A percentile compares a stretch with the other conserved stretches of the same genome.
phyloP scores from a whole-genome alignment of 306 rosid species.

The Heteromeles arbutifolia region DNA sequence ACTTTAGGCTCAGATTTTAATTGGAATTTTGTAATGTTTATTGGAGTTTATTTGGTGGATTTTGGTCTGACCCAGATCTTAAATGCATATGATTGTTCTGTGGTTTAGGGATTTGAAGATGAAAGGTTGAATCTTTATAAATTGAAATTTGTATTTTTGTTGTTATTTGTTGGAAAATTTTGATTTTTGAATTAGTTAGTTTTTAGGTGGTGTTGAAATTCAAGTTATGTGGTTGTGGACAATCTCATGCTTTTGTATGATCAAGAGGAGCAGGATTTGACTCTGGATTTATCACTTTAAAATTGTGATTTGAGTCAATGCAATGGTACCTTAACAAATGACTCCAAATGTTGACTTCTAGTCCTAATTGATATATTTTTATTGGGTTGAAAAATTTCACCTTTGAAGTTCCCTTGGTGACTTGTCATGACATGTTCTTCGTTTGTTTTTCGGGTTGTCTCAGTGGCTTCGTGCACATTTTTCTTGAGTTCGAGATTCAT shows the following conservation, averaged over 20 bases:
- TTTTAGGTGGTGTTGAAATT: conserved; percentile 1
- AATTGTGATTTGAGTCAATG: not conserved
- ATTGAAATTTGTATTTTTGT: not conserved
- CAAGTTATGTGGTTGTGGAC: not conserved
- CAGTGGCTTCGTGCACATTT: not conserved
- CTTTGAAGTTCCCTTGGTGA: not conserved
- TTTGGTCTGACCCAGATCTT: conserved; percentile 2
- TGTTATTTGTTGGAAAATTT: not conserved
- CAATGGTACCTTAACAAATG: not conserved
- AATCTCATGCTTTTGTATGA: not conserved
- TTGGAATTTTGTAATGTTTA: not conserved
- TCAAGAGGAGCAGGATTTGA: not conserved
- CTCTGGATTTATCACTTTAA: not conserved
- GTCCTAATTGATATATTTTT: not conserved
- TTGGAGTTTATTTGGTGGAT: not conserved
- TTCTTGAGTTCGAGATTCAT: not conserved
- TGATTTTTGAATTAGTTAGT: not conserved
- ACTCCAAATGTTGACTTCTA: not conserved
- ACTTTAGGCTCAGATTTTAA: not conserved
- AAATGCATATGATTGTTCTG: not conserved
- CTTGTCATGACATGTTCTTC: not conserved
- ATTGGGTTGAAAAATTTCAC: not conserved
- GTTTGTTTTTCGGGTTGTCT: not conserved
- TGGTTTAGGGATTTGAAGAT: not conserved
- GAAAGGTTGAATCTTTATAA: not conserved